A percentile compares a stretch with the other conserved stretches of the same genome.
Conservation (phyloP, 2,329 filamentous ascomycete species). For the Paracamarosporium sp. region DNA sequence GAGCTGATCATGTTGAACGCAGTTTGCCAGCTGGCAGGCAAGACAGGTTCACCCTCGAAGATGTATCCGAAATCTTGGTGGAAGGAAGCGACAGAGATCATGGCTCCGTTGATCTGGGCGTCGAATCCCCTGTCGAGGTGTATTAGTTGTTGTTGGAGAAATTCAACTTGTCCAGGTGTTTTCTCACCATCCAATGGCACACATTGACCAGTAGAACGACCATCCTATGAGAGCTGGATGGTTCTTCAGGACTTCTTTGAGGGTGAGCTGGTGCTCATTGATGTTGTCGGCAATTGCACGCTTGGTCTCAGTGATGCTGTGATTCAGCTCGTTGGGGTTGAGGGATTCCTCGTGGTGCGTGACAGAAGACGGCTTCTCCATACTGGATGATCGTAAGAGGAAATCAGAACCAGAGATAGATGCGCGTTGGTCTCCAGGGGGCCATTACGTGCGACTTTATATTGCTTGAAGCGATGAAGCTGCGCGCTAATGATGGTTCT, state of each 20-base stretch:
- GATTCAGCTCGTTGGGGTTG: background rate
- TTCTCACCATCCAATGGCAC: no score
- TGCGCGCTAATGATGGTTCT: no score
- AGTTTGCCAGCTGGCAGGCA: slow-evolving; percentile 24
- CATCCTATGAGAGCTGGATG: slow-evolving; percentile 10
- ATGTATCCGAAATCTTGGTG: slow-evolving; percentile 21
- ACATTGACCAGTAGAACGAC: slow-evolving; percentile 21
- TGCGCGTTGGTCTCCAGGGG: no score
- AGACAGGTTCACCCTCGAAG: slow-evolving; percentile 20
- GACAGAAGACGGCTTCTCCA: no score
- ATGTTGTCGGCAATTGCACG: background rate
- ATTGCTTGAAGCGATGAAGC: no score
- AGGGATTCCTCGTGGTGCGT: background rate
- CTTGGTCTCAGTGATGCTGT: background rate
- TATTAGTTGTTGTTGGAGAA: slow-evolving; percentile 11
- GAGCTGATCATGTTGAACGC: slow-evolving; percentile 24
- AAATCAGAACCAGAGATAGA: no score
- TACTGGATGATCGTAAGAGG: no score
- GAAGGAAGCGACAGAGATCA: slow-evolving; percentile 19
- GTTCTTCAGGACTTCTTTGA: background rate
- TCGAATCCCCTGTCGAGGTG: slow-evolving; percentile 26
- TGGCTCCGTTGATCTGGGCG: slow-evolving; percentile 20
- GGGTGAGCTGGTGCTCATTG: background rate
- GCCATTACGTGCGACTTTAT: background rate
- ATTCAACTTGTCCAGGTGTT: no score